phyloP scores from a whole-genome alignment of 305 asterid species.

The Fraxinus sp. region DNA sequence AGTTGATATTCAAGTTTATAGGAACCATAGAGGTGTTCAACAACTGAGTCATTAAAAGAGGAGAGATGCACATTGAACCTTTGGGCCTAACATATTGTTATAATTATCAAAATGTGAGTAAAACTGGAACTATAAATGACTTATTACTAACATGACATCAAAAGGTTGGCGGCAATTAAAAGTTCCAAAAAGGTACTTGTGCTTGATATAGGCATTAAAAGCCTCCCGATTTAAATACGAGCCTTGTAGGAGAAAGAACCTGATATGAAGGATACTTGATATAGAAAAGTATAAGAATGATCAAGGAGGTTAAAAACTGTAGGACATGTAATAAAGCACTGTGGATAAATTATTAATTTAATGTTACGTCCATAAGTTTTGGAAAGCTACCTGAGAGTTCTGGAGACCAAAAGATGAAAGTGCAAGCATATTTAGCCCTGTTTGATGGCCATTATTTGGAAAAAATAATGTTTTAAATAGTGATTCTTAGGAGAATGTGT shows the following conservation, averaged over 20 bases:
- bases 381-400: background rate
- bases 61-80: background rate
- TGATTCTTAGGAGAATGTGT: background rate
- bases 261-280: background rate
- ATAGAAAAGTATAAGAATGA: background rate
- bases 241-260: background rate
- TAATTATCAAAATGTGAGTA: background rate
- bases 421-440: background rate
- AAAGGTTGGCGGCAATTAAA: background rate
- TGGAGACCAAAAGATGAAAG: background rate
- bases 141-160: background rate
- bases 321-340: background rate
- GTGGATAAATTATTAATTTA: background rate
- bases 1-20: background rate
- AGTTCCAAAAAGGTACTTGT: background rate
- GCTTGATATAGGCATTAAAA: background rate
- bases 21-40: background rate
- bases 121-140: background rate
- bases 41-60: background rate
- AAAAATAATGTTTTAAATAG: background rate
- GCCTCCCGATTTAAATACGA: background rate
- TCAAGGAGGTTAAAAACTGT: background rate
- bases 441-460: background rate
- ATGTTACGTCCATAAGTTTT: background rate
- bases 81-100: background rate